Evolutionary conservation across 1,284 basidiomycete species (phyloP), one percentile per base, ranked within the genome.

Genomic region (Moesziomyces sp.): DNA sequence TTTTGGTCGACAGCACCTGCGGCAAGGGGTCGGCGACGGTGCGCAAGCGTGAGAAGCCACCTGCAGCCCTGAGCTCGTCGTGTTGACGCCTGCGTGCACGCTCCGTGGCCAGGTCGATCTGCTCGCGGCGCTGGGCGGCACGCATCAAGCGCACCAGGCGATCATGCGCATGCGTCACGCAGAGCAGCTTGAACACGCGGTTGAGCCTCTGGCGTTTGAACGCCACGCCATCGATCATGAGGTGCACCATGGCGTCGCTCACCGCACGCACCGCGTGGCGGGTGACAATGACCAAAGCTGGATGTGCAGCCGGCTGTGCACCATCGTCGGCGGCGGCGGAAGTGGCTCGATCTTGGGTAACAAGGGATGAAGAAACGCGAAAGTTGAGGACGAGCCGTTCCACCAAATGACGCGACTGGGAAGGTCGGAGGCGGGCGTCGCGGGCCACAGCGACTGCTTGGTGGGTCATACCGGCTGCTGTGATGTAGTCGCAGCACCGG

Each of bases 341-440:
- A 21, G 21, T 13, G 30, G 30, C 30, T 34, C 13, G 30, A 13
- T 34, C 30, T 2, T 3, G 30, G 30, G 11, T 13, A 11, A 34
- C 30, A 34, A 13, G 30, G 3, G 30, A 34, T 13, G 38, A 14
- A 16, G 38, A 18, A 18, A 40, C 6, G 13, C 38, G 38, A 40
- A 66, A 43, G n/a, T 59, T 52, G 55, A 48, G 58, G 10, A 77
- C 42, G 26, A 79, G 49, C 6, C 26, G 40, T 16, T 65, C 64
- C 10, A 79, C 42, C 52, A 79, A 46, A 16, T 52, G 63, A 4
- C 68, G 61, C 28, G 72, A 55, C 46, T 79, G 77, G 16, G 74
- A 70, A 0, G 69, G 66, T 35, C 59, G 74, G 34, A 77, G 51
- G 11, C 77, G 66, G 2, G 46, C 34, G 28, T 79, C 77, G 14